Evolutionary conservation across 2,329 filamentous ascomycete species (phyloP), one percentile per base, ranked within the genome.

Genomic region (Mariannaea sp.): DNA sequence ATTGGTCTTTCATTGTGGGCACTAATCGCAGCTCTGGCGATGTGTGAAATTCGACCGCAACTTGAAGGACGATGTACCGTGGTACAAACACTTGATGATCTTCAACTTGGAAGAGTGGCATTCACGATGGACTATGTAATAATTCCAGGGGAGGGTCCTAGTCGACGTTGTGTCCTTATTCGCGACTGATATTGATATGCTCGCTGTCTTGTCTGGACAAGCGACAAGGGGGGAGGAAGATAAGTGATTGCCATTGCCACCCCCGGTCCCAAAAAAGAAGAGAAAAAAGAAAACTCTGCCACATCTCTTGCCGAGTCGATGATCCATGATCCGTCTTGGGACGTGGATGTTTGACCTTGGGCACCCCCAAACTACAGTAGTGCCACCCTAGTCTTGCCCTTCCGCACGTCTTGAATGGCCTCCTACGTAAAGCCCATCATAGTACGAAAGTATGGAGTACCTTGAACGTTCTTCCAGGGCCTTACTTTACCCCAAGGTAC

Each of bases 301-400:
- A 32, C 24, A 29, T 51, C 26, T 51, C 47, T 41, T 36, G 39
- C 39, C 20, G 41, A 49, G 53, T 20, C 30, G 35, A 39, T 36
- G 43, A 49, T 53, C 40, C 44, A 49, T 45, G 49, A 51, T 65
- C 58, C 59, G 60, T 64, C 51, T 56, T 65, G 60, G 56, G 45
- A 61, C 60, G 55, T 60, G 56, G 62, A 57, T 49, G 46, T 49
- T 49, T 49, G 46, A 49, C 46, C 38, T 49, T 35, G 38, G 42
- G 54, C 50, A 5, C 29, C 20, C n/a, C n/a, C n/a, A n/a, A n/a
- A n/a, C n/a, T n/a, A 26, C 51, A 47, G 58, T 65, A 65, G 62
- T 47, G 62, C 53, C 60, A 57, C 53, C 55, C 51, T 55, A 58
- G 59, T 58, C 54, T 56, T 56, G 50, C 54, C 56, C 53, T 51